Evolutionary conservation across 805 yeast genomes (phyloP).

Genomic region (Metschnikowia drakensbergensis): DNA sequence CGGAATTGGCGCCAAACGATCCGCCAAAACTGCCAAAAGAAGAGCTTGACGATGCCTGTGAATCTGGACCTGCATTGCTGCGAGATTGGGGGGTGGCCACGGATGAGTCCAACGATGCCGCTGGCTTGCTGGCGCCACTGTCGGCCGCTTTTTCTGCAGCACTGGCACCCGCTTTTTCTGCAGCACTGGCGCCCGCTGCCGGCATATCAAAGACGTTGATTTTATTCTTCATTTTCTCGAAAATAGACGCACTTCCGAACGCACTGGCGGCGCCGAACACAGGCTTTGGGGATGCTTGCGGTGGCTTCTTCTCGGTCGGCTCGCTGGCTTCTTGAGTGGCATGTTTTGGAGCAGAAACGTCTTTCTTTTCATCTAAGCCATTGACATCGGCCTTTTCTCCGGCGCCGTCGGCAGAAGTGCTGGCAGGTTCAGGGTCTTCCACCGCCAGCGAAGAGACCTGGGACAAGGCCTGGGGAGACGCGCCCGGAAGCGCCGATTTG

Average conservation of each 20-base stretch:
- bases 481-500: neutral
- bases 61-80: neutral
- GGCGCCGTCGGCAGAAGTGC: neutral
- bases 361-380: neutral
- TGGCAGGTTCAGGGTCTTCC: neutral
- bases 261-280: slow-evolving; percentile 42
- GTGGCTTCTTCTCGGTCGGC: neutral
- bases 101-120: neutral
- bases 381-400: neutral
- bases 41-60: slow-evolving; percentile 5
- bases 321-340: neutral
- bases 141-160: neutral
- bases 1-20: slow-evolving; percentile 45
- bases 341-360: neutral
- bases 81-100: neutral
- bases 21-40: slow-evolving; percentile 19
- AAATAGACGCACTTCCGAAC: slow-evolving; percentile 30
- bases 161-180: neutral
- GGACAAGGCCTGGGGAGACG: neutral
- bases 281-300: slow-evolving; percentile 15
- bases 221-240: slow-evolving; percentile 24
- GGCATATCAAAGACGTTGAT: slow-evolving; percentile 28
- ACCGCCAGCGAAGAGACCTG: neutral
- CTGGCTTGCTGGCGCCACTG: neutral
- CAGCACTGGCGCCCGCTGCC: neutral